A percentile compares a stretch with the other conserved stretches of the same genome.
Conservation (phyloP, 2,329 filamentous ascomycete species). For the Cordyceps militaris region DNA sequence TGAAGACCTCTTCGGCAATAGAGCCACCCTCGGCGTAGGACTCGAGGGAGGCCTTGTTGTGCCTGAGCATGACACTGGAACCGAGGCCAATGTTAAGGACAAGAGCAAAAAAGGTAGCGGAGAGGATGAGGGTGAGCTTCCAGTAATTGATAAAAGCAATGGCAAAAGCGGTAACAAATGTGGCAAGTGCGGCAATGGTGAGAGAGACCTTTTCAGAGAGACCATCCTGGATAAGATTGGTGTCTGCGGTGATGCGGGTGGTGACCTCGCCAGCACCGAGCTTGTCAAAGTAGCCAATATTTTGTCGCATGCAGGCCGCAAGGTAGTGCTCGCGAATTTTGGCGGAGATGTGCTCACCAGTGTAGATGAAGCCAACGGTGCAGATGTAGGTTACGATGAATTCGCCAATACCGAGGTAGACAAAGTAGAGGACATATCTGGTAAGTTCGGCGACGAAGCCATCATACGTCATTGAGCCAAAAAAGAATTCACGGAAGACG, state of each 20-base stretch:
- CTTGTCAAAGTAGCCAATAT: slow-evolving; percentile 90
- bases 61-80: slow-evolving; percentile 70
- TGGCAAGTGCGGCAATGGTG: slow-evolving; percentile 67
- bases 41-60: slow-evolving; percentile 68
- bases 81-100: slow-evolving; percentile 68
- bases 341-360: slow-evolving; percentile 68
- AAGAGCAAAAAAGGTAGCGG: slow-evolving; percentile 74
- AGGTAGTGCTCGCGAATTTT: slow-evolving; percentile 82
- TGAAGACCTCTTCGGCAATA: slow-evolving; percentile 88
- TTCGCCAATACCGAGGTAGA: slow-evolving; percentile 77
- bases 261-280: slow-evolving; percentile 89
- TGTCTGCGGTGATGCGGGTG: slow-evolving; percentile 88
- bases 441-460: slow-evolving; percentile 55
- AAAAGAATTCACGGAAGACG: slow-evolving; percentile 60
- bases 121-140: slow-evolving; percentile 85
- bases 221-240: slow-evolving; percentile 86
- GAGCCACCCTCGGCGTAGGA: slow-evolving; percentile 81
- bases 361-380: slow-evolving; percentile 86
- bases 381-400: slow-evolving; percentile 71
- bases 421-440: slow-evolving; percentile 68
- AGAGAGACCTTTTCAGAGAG: slow-evolving; percentile 85
- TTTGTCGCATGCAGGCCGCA: slow-evolving; percentile 74
- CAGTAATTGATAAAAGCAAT: slow-evolving; percentile 89
- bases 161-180: slow-evolving; percentile 81
- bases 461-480: slow-evolving; percentile 35